Percentiles rank a stretch among this genome's conserved stretches.
These are phyloP conservation scores for maize (Zea mays) DNA, from an alignment of 176 grass and related monocot genomes.

Conservation along the genomic window DNA sequence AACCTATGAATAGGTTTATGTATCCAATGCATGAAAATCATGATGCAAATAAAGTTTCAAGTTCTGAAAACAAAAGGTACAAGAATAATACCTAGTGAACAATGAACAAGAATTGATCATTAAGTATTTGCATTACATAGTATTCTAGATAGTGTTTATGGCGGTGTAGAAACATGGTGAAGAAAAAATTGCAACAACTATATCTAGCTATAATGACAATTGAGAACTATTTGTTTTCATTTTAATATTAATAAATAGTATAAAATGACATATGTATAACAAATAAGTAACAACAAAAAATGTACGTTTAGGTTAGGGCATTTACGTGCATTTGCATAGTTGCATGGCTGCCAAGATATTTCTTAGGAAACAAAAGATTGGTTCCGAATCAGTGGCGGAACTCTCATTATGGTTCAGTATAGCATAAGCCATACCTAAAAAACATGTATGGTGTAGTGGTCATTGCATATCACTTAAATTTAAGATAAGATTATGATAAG, in stretches of 20 bases:
- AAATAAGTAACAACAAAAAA: neutral
- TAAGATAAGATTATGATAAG: no score
- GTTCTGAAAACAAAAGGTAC: neutral
- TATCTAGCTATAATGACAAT: neutral
- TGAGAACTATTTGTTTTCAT: neutral
- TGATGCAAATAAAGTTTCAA: neutral
- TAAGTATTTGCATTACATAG: neutral
- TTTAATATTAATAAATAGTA: neutral
- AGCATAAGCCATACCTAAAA: no score
- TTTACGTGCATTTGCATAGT: no score
- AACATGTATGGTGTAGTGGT: no score
- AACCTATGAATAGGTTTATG: neutral
- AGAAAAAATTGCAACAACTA: neutral
- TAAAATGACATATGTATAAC: neutral
- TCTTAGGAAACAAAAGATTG: no score
- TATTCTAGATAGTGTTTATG: neutral
- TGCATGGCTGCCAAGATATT: no score
- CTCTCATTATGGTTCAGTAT: no score
- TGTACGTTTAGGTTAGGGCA: no score
- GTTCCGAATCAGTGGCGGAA: no score
- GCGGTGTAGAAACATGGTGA: neutral
- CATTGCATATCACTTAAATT: no score
- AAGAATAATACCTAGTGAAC: neutral
- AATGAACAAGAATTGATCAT: neutral
- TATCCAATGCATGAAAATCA: neutral